These are phyloP conservation scores for Solanum boliviense DNA, from an alignment of 257 asterid genomes.

Conservation along the genomic window DNA sequence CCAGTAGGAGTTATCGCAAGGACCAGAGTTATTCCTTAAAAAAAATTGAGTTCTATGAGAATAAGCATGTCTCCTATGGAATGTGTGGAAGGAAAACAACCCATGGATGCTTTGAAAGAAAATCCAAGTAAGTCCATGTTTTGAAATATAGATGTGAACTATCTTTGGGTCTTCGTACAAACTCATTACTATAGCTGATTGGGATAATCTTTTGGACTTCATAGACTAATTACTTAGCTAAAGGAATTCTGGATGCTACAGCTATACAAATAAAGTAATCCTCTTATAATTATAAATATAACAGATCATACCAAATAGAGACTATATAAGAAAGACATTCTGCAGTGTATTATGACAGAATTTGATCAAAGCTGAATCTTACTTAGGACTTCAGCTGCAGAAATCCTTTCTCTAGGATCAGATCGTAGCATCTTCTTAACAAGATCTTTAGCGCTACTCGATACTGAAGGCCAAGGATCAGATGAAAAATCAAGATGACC, in stretches of 20 bases:
- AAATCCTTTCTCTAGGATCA: slow-evolving; percentile 67
- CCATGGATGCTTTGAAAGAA: neutral
- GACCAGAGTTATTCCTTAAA: neutral
- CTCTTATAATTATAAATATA: neutral
- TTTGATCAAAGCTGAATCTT: slow-evolving; percentile 12
- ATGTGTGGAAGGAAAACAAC: neutral
- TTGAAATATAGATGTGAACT: neutral
- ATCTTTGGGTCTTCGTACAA: neutral
- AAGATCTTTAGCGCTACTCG: slow-evolving; percentile 93
- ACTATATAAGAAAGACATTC: neutral
- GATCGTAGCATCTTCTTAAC: slow-evolving; percentile 89
- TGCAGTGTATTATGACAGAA: neutral
- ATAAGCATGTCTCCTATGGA: neutral
- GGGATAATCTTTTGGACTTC: neutral
- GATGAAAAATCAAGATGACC: slow-evolving; percentile 27
- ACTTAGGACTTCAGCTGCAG: slow-evolving; percentile 77
- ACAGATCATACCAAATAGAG: neutral
- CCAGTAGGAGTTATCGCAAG: neutral
- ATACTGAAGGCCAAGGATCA: slow-evolving; percentile 88
- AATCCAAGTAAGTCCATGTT: neutral
- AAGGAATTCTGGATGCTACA: neutral
- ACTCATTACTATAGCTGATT: neutral
- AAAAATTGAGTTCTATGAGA: neutral
- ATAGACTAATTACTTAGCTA: neutral
- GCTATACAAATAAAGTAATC: neutral